phyloP scores from a whole-genome alignment of 768 basidiomycete genomes.

The Gymnopilus dilepis region DNA sequence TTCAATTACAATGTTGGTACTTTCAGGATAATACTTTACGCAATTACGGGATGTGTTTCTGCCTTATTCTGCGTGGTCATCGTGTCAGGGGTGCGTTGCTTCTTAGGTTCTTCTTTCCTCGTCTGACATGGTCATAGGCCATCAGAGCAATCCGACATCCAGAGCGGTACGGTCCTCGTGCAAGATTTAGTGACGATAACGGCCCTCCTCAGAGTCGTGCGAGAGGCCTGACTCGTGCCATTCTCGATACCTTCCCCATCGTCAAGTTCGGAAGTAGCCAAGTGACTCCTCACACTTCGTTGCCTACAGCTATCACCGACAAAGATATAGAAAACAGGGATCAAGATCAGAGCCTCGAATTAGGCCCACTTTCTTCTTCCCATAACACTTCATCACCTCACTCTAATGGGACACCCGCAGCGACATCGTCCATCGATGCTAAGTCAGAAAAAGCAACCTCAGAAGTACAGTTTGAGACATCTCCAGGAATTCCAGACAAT shows the following conservation, averaged over 20 bases:
- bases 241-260: conserved; percentile 94
- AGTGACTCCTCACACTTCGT: conserved; percentile 1
- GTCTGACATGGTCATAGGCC: conserved; percentile 50
- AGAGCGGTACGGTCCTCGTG: conserved; percentile 87
- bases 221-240: conserved; percentile 87
- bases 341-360: conserved; percentile 22
- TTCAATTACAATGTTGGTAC: conserved; percentile 14
- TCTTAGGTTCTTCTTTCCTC: conserved; percentile 1
- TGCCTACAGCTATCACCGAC: not conserved
- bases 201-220: conserved; percentile 67
- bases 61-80: conserved; percentile 86
- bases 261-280: conserved; percentile 72
- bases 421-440: not conserved
- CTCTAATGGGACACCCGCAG: not conserved
- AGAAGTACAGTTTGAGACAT: not conserved
- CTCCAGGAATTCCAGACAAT: not conserved
- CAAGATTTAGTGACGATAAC: conserved; percentile 42
- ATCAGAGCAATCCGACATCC: conserved; percentile 86
- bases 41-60: conserved; percentile 89
- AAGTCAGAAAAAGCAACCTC: not conserved
- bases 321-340: conserved; percentile 36
- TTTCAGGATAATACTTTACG: conserved; percentile 79
- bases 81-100: conserved; percentile 70
- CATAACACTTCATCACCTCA: not conserved
- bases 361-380: conserved; percentile 13